Evolutionary conservation across 192 early-diverging fungal species (phyloP).

Genomic region (Jimgerdemannia flammicorona): DNA sequence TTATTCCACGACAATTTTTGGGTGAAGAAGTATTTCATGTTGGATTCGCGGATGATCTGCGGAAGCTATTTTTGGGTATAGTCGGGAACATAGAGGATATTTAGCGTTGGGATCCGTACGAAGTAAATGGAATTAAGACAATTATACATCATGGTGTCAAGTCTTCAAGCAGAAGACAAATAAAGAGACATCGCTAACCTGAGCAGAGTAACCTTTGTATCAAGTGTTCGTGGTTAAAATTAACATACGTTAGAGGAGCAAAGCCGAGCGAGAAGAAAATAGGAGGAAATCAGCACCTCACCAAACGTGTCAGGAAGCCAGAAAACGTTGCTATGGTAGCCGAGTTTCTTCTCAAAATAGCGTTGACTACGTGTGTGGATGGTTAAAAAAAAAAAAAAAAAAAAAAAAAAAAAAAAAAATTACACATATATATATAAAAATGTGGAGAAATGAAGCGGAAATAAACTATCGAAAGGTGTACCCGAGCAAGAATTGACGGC

Average conservation of each 20-base stretch:
- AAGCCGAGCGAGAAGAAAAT: not conserved
- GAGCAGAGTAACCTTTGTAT: slow-evolving; percentile 65
- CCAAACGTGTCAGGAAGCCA: slow-evolving; percentile 98
- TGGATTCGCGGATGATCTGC: slow-evolving; percentile 81
- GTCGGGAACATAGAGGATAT: not conserved
- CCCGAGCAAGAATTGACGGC: slow-evolving; percentile 93
- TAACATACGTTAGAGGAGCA: not conserved
- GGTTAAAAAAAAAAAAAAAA: not conserved
- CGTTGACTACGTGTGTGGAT: slow-evolving; percentile 52
- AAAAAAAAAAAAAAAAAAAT: not conserved
- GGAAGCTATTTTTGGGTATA: slow-evolving; percentile 49
- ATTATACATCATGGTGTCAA: not conserved
- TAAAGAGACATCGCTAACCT: slow-evolving; percentile 22
- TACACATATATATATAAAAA: not conserved
- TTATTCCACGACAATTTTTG: slow-evolving; percentile 99
- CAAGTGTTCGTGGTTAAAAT: not conserved
- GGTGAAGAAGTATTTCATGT: slow-evolving; percentile 96
- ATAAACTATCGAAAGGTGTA: slow-evolving; percentile 10
- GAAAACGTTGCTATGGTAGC: slow-evolving; percentile 70
- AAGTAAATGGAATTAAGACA: not conserved
- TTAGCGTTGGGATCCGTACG: not conserved
- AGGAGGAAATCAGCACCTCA: not conserved
- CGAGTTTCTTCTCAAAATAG: slow-evolving; percentile 82
- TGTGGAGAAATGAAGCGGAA: not conserved
- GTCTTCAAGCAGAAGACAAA: no score